A percentile compares a stretch with the other conserved stretches of the same genome.
These are phyloP conservation scores for Penicillium parvum DNA, from an alignment of 495 filamentous ascomycete species.

Conservation along the genomic window DNA sequence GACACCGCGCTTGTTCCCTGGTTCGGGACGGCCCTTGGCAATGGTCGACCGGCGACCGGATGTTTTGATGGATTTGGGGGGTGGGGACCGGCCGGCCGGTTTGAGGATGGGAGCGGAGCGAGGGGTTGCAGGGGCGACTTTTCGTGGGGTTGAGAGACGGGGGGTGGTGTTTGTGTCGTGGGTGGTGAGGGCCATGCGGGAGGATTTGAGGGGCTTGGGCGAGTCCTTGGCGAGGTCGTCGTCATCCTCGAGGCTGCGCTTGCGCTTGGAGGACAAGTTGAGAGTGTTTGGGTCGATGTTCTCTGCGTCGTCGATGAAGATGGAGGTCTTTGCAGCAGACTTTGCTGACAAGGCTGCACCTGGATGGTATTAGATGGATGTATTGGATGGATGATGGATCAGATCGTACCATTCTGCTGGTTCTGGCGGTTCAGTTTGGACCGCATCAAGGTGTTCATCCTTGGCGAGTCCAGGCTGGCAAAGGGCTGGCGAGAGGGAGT, in stretches of 20 bases:
- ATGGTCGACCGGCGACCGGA: conserved; percentile 36
- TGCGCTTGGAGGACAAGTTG: conserved; percentile 63
- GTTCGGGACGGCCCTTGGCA: conserved; percentile 48
- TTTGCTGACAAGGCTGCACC: conserved; percentile 27
- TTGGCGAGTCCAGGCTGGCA: conserved; percentile 38
- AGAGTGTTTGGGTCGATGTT: conserved; percentile 73
- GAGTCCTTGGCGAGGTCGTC: conserved; percentile 42
- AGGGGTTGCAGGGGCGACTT: conserved; percentile 35
- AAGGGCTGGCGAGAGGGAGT: conserved; percentile 42
- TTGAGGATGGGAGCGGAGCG: conserved; percentile 32
- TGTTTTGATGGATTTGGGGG: conserved; percentile 31
- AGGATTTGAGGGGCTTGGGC: conserved; percentile 40
- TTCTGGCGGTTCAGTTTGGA: conserved; percentile 50
- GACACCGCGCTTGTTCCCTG: conserved; percentile 34
- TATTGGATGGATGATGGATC: neutral
- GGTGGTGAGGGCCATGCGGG: conserved; percentile 32
- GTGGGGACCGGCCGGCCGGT: conserved; percentile 41
- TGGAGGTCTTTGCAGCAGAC: conserved; percentile 31
- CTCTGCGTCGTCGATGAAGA: conserved; percentile 61
- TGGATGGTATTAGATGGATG: conserved; percentile 8
- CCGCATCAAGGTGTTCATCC: conserved; percentile 41
- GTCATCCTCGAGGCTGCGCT: conserved; percentile 49
- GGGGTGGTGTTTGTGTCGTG: conserved; percentile 29
- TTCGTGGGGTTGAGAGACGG: conserved; percentile 31
- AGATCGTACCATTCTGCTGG: conserved; percentile 51